phyloP scores from a whole-genome alignment of 345 rosid genomes.

The Mercurialis annua region DNA sequence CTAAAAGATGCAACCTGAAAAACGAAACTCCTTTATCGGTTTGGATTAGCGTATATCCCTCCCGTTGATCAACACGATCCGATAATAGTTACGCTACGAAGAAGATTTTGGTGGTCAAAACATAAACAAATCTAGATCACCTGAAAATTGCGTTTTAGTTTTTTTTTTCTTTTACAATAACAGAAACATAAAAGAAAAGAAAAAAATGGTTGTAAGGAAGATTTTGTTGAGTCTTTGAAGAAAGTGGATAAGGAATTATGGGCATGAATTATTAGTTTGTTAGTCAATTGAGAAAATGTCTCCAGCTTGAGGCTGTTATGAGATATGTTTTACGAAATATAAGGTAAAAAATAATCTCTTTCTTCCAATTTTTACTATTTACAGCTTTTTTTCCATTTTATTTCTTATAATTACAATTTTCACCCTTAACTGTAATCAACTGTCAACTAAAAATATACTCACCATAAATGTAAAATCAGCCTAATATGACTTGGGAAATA shows the following conservation, averaged over 20 bases:
- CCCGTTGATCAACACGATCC: not conserved
- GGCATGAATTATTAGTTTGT: not conserved
- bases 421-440: not conserved
- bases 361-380: not conserved
- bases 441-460: not conserved
- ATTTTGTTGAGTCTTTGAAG: not conserved
- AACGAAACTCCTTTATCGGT: not conserved
- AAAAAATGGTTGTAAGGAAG: constrained; percentile 1
- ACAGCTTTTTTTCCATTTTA: not conserved
- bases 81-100: not conserved
- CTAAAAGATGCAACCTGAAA: not conserved
- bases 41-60: not conserved
- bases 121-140: not conserved
- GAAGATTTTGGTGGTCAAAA: not conserved
- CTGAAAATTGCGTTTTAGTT: not conserved
- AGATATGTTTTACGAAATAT: constrained; percentile 5
- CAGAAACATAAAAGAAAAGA: constrained; percentile 1
- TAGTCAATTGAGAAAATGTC: constrained; percentile 19
- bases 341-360: not conserved
- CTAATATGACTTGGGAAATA: too few species aligned
- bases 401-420: not conserved
- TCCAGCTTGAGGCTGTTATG: constrained; percentile 17
- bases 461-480: too few species aligned
- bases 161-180: too few species aligned
- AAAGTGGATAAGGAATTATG: constrained; percentile 5